These are phyloP conservation scores for Scytalidium sp. DNA, from an alignment of 2,329 filamentous ascomycete genomes.

Conservation along the genomic window DNA sequence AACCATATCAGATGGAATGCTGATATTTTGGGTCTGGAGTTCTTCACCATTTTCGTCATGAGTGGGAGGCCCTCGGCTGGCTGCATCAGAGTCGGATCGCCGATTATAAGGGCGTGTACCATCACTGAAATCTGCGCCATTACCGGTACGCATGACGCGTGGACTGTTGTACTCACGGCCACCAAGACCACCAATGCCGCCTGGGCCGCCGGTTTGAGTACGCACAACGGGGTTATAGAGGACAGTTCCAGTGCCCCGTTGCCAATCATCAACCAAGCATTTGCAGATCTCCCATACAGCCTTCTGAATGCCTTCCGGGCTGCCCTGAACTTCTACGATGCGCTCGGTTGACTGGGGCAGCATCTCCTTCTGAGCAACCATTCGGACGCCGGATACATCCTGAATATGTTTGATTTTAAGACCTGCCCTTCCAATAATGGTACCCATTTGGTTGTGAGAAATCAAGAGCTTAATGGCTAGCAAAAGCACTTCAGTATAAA, in stretches of 20 bases:
- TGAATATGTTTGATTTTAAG: slow-evolving; percentile 99
- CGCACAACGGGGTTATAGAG: slow-evolving; percentile 96
- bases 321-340: slow-evolving; percentile 95
- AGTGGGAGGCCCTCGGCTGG: slow-evolving; percentile 75
- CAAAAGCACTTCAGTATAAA: slow-evolving; percentile 18
- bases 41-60: slow-evolving; percentile 97
- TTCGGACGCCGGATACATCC: slow-evolving; percentile 92
- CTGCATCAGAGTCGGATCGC: slow-evolving; percentile 80
- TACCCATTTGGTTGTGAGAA: slow-evolving; percentile 99
- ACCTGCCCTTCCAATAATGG: slow-evolving; percentile 94
- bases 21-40: slow-evolving; percentile 98
- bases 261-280: slow-evolving; percentile 96
- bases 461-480: slow-evolving; percentile 95
- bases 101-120: slow-evolving; percentile 69
- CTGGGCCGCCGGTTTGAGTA: slow-evolving; percentile 62
- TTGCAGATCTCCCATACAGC: slow-evolving; percentile 99
- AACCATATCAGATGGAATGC: slow-evolving; percentile 99
- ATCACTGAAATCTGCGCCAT: slow-evolving; percentile 96
- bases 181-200: slow-evolving; percentile 34
- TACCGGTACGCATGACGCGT: slow-evolving; percentile 91
- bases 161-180: slow-evolving; percentile 57
- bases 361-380: slow-evolving; percentile 99
- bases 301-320: slow-evolving; percentile 90
- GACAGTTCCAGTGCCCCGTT: slow-evolving; percentile 93
- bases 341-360: slow-evolving; percentile 97